Evolutionary conservation across 2,329 filamentous ascomycete genomes (phyloP).

Genomic region (Aphanoascus verrucosus): DNA sequence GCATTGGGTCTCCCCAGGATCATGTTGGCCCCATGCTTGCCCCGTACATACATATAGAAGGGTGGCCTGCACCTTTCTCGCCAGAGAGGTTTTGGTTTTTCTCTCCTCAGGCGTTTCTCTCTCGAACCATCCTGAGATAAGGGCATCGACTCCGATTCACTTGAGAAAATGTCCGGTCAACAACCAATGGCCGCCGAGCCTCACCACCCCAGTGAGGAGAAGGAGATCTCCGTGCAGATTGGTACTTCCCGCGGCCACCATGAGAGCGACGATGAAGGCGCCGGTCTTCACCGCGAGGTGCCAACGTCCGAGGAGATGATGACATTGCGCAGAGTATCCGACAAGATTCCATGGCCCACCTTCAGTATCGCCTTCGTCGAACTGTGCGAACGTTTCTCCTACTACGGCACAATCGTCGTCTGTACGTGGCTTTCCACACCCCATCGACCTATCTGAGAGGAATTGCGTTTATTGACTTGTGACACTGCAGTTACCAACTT

Average conservation of each 20-base stretch:
- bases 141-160: slow-evolving; percentile 1
- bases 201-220: slow-evolving; percentile 12
- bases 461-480: not conserved
- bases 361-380: slow-evolving; percentile 64
- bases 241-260: slow-evolving; percentile 11
- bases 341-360: slow-evolving; percentile 49
- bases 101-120: slow-evolving; percentile 7
- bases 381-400: slow-evolving; percentile 65
- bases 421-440: slow-evolving; percentile 39
- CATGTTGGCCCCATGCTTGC: slow-evolving; percentile 3
- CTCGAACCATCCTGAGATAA: not conserved
- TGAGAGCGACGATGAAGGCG: slow-evolving; percentile 14
- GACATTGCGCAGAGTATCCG: slow-evolving; percentile 28
- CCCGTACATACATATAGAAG: slow-evolving; percentile 14
- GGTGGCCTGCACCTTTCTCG: slow-evolving; percentile 3
- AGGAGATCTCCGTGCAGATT: slow-evolving; percentile 11
- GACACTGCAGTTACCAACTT: slow-evolving; percentile 48
- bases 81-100: slow-evolving; percentile 11
- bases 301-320: slow-evolving; percentile 29
- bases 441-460: not conserved
- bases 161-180: slow-evolving; percentile 5
- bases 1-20: not conserved
- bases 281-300: slow-evolving; percentile 5
- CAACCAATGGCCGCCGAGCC: not conserved
- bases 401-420: slow-evolving; percentile 60